A percentile compares a stretch with the other conserved stretches of the same genome.
phyloP scores from a whole-genome alignment of 805 yeast species.

The Suhomyces vadensis region DNA sequence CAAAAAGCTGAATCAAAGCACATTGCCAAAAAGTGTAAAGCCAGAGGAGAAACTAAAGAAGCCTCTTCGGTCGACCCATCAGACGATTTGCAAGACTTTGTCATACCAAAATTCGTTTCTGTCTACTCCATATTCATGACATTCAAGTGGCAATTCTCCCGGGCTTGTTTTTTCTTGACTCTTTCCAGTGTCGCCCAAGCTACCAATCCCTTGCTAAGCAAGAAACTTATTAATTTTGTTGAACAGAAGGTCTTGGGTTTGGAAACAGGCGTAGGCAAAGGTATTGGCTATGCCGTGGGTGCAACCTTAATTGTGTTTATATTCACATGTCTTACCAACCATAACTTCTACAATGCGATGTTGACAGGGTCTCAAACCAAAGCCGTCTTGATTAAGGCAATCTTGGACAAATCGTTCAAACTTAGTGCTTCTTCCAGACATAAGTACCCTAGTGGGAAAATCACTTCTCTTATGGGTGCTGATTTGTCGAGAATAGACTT shows the following conservation, averaged over 20 bases:
- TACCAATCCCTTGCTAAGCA: conserved; percentile 37
- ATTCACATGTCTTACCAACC: conserved; percentile 22
- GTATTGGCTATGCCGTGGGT: conserved; percentile 45
- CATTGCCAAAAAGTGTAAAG: conserved; percentile 26
- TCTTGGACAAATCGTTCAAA: conserved; percentile 24
- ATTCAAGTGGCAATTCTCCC: conserved; percentile 29
- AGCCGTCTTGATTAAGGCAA: conserved; percentile 25
- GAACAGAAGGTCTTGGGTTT: conserved; percentile 26
- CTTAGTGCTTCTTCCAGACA: conserved; percentile 22
- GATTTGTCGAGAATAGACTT: conserved; percentile 29
- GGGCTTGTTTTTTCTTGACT: conserved; percentile 23
- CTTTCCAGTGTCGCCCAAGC: conserved; percentile 28
- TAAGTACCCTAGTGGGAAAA: conserved; percentile 23
- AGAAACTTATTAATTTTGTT: conserved; percentile 39
- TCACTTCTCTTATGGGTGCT: conserved; percentile 31
- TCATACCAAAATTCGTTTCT: conserved; percentile 22
- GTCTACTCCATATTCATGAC: conserved; percentile 26
- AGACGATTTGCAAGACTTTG: conserved; percentile 34
- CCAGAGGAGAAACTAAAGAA: conserved; percentile 23
- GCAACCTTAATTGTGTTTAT: conserved; percentile 28
- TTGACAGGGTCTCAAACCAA: conserved; percentile 28
- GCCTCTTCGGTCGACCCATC: conserved; percentile 20
- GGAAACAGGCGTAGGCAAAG: conserved; percentile 29
- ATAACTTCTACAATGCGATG: conserved; percentile 24
- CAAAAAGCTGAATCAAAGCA: conserved; percentile 18